Evolutionary conservation across 73 alveolate species (phyloP).

Genomic region (Symbiodinium pilosum): DNA sequence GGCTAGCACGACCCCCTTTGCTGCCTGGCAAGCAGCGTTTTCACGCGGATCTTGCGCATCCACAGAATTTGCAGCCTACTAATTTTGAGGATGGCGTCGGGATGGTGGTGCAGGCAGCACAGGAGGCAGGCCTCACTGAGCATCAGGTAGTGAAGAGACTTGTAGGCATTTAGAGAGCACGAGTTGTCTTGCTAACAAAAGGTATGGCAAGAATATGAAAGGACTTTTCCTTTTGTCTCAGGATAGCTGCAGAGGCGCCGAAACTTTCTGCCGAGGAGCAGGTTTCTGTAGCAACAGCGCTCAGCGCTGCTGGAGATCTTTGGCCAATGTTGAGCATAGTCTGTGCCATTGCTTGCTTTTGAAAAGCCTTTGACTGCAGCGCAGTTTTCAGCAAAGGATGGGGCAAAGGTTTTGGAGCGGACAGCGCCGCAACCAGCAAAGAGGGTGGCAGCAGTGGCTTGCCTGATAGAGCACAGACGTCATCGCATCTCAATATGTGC

Average conservation of each 20-base stretch:
- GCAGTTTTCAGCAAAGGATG: slow-evolving; percentile 14
- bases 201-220: background rate
- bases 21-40: background rate
- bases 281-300: slow-evolving; percentile 49
- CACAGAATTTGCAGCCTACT: background rate
- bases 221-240: too few relatives aligned
- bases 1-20: slow-evolving; percentile 46
- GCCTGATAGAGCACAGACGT: too few relatives aligned
- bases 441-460: slow-evolving; percentile 57
- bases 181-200: background rate
- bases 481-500: too few relatives aligned
- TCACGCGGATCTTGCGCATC: background rate
- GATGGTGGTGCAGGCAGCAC: slow-evolving; percentile 47
- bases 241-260: background rate
- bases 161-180: background rate
- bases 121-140: slow-evolving; percentile 4
- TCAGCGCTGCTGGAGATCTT: slow-evolving; percentile 20
- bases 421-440: slow-evolving; percentile 11
- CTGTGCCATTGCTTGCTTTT: too few relatives aligned
- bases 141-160: slow-evolving; percentile 26
- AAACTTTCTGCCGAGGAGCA: slow-evolving; percentile 38
- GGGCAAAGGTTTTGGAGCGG: background rate
- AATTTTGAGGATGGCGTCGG: slow-evolving; percentile 36
- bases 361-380: background rate
- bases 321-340: background rate